Base-by-base conservation (phyloP, 2,329 filamentous ascomycete genomes). In the Fusarium irregulare region DNA sequence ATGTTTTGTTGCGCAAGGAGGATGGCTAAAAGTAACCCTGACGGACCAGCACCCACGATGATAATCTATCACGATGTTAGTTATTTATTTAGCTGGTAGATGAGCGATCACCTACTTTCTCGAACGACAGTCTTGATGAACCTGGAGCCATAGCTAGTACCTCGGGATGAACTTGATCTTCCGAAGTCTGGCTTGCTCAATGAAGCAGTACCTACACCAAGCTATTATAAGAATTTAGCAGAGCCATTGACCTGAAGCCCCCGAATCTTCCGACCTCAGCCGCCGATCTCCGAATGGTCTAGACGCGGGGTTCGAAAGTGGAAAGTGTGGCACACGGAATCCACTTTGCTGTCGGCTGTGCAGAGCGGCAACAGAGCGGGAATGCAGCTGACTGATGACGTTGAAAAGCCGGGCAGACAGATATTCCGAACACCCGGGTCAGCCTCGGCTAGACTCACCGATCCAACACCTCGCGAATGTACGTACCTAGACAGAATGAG, bases 321-420 rank as follows among this genome's bases (percentile, higher is more conserved):
- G 34, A 11, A 37, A 37, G 9, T n/a, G 34, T 37, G 34, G 18
- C 18, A 37, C 18, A 37, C 34, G 10, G 18, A 37, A 37, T 18
- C 34, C 34, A n/a, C 34, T 37, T 37, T 7, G 6, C 34, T n/a
- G 18, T n/a, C 34, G 34, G 34, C 34, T 37, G 18, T n/a, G 18
- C 11, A 0, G 1, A 12, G 34, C 34, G 34, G 18, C 18, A 37
- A n/a, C 18, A 37, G 10, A 37, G 0, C 18, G 18, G 34, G 6
- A n/a, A 37, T n/a, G 3, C 18, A 37, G 10, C 18, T n/a, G 34
- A 37, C 34, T 37, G 18, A 37, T 37, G 3, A n/a, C 5, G 6
- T 4, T 2, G 6, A 8, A 3, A 1, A 1, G 0, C 4, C 34
- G 34, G 34, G 1, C 6, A 12, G 10, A 2, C 2, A 12, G 18